Percentiles rank a stretch among this genome's conserved stretches.
phyloP scores from a whole-genome alignment of 495 filamentous ascomycete genomes.

The Letharia columbiana region DNA sequence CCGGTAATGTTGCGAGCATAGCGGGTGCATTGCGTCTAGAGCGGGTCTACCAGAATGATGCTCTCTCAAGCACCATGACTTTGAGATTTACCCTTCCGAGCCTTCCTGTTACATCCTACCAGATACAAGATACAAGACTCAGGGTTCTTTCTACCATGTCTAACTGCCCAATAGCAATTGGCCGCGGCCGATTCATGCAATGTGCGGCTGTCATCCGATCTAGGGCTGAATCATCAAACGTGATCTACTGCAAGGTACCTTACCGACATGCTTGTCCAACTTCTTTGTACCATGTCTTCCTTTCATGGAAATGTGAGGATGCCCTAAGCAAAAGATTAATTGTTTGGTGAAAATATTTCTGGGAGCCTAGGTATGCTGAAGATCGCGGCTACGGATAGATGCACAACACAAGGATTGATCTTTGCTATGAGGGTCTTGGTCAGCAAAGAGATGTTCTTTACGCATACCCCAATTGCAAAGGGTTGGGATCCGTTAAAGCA shows the following conservation, averaged over 20 bases:
- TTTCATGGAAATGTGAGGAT: not conserved
- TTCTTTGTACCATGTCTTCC: not conserved
- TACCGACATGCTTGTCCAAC: not conserved
- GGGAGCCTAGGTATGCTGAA: not conserved
- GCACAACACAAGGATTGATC: not conserved
- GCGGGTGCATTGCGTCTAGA: constrained; percentile 20
- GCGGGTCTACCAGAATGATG: not conserved
- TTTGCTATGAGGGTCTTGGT: not conserved
- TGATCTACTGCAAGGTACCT: constrained; percentile 14
- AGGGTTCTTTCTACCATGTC: not conserved
- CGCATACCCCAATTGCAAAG: not conserved
- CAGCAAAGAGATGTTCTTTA: not conserved
- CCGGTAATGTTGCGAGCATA: constrained; percentile 16
- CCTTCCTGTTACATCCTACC: not conserved
- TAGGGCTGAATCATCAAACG: constrained; percentile 16
- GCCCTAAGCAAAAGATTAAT: not conserved
- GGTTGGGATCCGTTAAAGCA: not conserved
- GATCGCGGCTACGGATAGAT: not conserved
- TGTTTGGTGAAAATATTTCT: not conserved
- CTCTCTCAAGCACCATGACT: not conserved
- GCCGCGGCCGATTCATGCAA: constrained; percentile 11
- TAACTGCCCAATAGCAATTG: not conserved
- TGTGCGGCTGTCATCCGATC: constrained; percentile 16
- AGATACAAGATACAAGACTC: not conserved
- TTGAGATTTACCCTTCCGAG: not conserved